These are phyloP conservation scores for Dryadomyces quercivorus DNA, from an alignment of 2,329 filamentous ascomycete genomes.

Conservation along the genomic window DNA sequence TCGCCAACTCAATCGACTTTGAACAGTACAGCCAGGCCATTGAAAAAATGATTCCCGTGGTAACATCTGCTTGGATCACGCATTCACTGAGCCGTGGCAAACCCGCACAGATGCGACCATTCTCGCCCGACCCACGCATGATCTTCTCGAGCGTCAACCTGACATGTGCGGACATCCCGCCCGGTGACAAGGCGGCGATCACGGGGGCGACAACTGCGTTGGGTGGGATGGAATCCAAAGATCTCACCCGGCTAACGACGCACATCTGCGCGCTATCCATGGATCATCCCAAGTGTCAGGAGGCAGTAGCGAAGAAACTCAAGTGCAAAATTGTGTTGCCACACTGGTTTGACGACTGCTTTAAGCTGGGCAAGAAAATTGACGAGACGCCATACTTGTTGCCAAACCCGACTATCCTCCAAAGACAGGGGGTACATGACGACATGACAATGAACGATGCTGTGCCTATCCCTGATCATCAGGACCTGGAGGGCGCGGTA, in stretches of 20 bases:
- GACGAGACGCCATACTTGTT: constrained; percentile 77
- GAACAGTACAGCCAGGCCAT: constrained; percentile 68
- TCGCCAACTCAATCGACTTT: constrained; percentile 75
- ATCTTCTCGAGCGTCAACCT: constrained; percentile 81
- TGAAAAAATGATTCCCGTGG: constrained; percentile 69
- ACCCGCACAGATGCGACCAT: constrained; percentile 66
- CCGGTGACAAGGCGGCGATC: constrained; percentile 83
- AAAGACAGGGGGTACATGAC: constrained; percentile 8
- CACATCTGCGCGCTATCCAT: constrained; percentile 76
- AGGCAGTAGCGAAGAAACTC: constrained; percentile 51
- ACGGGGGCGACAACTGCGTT: constrained; percentile 79
- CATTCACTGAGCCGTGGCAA: constrained; percentile 57
- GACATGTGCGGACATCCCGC: constrained; percentile 72
- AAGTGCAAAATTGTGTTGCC: constrained; percentile 78
- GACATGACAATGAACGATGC: constrained; percentile 17
- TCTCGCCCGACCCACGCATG: constrained; percentile 79
- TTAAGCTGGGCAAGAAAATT: constrained; percentile 84
- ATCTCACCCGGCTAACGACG: constrained; percentile 63
- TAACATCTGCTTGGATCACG: constrained; percentile 71
- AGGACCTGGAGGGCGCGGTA: constrained; percentile 56
- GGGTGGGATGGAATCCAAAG: constrained; percentile 68
- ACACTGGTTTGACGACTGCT: constrained; percentile 96
- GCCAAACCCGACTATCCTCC: constrained; percentile 76
- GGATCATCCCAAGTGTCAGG: constrained; percentile 58
- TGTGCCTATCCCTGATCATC: constrained; percentile 35